A percentile compares a stretch with the other conserved stretches of the same genome.
These are phyloP conservation scores for Phytophthora nicotianae DNA, from an alignment of 352 stramenopile species.

Conservation along the genomic window DNA sequence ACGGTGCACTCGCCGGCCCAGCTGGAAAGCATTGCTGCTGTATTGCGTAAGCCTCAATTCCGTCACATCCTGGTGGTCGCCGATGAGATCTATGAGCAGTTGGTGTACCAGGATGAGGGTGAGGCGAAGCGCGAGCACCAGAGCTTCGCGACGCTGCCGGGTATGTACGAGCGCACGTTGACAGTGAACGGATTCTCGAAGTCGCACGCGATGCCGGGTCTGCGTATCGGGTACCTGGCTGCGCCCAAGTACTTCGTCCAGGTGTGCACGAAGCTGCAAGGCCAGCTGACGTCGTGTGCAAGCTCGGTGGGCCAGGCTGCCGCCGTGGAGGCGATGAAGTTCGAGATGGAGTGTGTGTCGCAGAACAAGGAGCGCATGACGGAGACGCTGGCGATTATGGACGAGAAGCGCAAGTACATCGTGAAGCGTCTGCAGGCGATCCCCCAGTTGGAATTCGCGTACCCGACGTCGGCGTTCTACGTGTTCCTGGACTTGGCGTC, in stretches of 20 bases:
- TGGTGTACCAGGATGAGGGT: conserved; percentile 90
- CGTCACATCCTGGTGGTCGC: conserved; percentile 87
- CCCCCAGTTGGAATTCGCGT: conserved; percentile 75
- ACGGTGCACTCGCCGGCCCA: conserved; percentile 72
- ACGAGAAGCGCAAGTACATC: conserved; percentile 93
- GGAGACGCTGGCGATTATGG: conserved; percentile 54
- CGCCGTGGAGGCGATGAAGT: conserved; percentile 49
- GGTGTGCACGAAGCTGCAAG: conserved; percentile 92
- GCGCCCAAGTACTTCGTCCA: conserved; percentile 82
- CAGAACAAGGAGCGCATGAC: conserved; percentile 60
- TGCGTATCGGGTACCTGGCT: conserved; percentile 94
- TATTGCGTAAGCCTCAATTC: conserved; percentile 66
- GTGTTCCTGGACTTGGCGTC: conserved; percentile 91
- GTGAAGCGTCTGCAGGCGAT: conserved; percentile 86
- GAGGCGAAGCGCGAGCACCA: conserved; percentile 59
- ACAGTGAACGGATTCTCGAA: conserved; percentile 98
- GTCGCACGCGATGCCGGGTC: conserved; percentile 96
- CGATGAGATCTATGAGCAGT: conserved; percentile 97
- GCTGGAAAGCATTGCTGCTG: conserved; percentile 56
- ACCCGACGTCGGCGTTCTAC: conserved; percentile 96
- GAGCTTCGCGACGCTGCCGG: conserved; percentile 73
- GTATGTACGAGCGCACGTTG: conserved; percentile 92
- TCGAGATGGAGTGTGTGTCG: conserved; percentile 75
- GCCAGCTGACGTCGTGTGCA: conserved; percentile 95
- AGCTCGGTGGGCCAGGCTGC: conserved; percentile 88